Conservation (phyloP, 225 moss, liverwort and hornwort species). For the Neckera pumila region DNA sequence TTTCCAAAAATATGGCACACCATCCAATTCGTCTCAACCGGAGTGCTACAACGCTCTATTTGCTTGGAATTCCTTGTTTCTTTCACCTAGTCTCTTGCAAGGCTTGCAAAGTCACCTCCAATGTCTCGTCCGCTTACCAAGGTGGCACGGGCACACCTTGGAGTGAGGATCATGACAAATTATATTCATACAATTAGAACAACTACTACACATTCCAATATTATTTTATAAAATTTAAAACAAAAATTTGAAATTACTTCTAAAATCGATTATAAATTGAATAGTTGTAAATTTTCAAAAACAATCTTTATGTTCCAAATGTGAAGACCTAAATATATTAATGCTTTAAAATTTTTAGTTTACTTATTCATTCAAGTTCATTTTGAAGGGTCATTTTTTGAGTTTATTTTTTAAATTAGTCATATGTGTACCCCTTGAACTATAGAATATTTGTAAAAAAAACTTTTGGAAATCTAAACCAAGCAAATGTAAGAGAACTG, state of each 20-base stretch:
- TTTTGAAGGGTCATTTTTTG: background rate
- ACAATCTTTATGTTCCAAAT: background rate
- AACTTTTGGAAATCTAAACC: background rate
- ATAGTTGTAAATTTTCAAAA: background rate
- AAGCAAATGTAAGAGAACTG: background rate
- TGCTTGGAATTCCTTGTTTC: too few relatives aligned
- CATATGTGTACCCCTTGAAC: rapidly evolving
- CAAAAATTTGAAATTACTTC: background rate
- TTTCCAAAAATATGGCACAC: too few relatives aligned
- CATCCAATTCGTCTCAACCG: too few relatives aligned
- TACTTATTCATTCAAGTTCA: background rate
- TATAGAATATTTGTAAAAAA: background rate
- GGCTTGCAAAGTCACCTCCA: background rate
- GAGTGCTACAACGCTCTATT: too few relatives aligned
- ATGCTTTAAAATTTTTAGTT: background rate
- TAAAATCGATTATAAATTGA: background rate
- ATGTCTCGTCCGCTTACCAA: background rate
- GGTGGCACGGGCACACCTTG: rapidly evolving
- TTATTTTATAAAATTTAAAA: background rate
- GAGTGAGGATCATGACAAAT: rapidly evolving
- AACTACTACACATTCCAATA: background rate
- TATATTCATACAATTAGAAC: background rate
- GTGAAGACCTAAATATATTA: background rate
- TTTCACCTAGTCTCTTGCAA: background rate
- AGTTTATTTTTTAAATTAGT: rapidly evolving